phyloP scores from a whole-genome alignment of 202 grass and related monocot genomes.

The Hordeum pubiflorum region DNA sequence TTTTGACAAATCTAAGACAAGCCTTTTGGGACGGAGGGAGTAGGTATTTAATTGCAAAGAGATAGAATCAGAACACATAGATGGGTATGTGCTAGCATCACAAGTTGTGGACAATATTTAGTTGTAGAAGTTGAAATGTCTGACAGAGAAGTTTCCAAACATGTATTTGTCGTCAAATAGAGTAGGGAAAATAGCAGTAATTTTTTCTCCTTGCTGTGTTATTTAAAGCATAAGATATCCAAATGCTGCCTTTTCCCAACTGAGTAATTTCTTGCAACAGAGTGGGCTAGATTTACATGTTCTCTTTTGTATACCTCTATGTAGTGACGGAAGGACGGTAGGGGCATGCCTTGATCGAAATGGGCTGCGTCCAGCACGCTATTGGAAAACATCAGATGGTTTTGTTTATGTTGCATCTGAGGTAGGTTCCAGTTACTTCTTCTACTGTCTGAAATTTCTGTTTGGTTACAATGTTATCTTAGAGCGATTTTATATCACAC shows the following conservation, averaged over 20 bases:
- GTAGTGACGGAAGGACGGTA: slow-evolving; percentile 93
- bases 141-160: neutral
- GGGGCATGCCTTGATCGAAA: slow-evolving; percentile 96
- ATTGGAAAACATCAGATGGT: slow-evolving; percentile 96
- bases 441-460: slow-evolving; percentile 16
- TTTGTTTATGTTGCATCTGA: slow-evolving; percentile 99
- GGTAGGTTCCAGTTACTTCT: slow-evolving; percentile 44
- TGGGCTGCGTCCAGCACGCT: slow-evolving; percentile 97
- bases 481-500: neutral
- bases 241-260: neutral
- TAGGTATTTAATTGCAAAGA: neutral
- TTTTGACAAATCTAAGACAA: too few relatives aligned
- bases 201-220: neutral
- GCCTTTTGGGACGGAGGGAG: too few relatives aligned
- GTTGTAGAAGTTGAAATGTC: slow-evolving; percentile 1
- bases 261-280: slow-evolving; percentile 18
- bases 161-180: neutral
- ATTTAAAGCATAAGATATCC: neutral
- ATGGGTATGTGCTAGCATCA: neutral
- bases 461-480: slow-evolving; percentile 14
- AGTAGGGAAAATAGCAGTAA: neutral
- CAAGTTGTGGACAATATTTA: neutral
- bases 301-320: slow-evolving; percentile 19
- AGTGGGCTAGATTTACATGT: slow-evolving; percentile 16
- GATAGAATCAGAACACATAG: slow-evolving; percentile 18